Conservation (phyloP, 1,284 basidiomycete species). For the Athelia sp. region DNA sequence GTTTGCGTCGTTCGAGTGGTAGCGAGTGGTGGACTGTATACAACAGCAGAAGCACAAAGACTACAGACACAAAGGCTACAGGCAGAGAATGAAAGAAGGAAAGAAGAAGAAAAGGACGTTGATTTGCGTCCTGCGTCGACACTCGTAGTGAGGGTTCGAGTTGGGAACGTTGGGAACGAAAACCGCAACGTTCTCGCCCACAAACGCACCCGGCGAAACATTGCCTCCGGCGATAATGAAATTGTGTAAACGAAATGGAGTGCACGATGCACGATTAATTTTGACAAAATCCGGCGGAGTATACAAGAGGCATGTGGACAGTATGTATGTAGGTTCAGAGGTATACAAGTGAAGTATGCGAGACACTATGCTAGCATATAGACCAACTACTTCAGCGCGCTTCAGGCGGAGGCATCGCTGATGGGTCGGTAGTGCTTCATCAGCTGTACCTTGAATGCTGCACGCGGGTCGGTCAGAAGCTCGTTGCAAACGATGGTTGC, state of each 20-base stretch:
- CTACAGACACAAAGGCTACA: too few species aligned
- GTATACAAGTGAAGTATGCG: constrained; percentile 2
- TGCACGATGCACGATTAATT: background rate
- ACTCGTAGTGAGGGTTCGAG: too few species aligned
- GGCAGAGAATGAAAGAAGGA: too few species aligned
- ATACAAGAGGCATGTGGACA: constrained; percentile 8
- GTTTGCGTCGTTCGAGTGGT: too few species aligned
- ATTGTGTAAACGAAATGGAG: background rate
- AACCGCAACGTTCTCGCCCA: too few species aligned
- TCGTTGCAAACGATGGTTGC: background rate
- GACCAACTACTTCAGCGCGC: constrained; percentile 4
- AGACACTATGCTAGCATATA: constrained; percentile 3
- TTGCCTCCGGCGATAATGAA: too few species aligned
- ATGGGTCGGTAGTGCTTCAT: constrained; percentile 70
- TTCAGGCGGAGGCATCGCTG: constrained; percentile 39
- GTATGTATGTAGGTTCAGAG: constrained; percentile 10
- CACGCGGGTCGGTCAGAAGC: constrained; percentile 2
- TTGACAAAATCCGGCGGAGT: background rate
- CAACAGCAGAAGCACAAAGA: too few species aligned
- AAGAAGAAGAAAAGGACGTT: too few species aligned
- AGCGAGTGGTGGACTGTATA: too few species aligned
- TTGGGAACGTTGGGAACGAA: too few species aligned
- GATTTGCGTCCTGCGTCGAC: too few species aligned
- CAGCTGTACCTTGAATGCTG: constrained; percentile 69
- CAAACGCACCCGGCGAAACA: too few species aligned